Evolutionary conservation across 208 protist genomes (phyloP).

Genomic region (Herpetomonas samuelpessoai): DNA sequence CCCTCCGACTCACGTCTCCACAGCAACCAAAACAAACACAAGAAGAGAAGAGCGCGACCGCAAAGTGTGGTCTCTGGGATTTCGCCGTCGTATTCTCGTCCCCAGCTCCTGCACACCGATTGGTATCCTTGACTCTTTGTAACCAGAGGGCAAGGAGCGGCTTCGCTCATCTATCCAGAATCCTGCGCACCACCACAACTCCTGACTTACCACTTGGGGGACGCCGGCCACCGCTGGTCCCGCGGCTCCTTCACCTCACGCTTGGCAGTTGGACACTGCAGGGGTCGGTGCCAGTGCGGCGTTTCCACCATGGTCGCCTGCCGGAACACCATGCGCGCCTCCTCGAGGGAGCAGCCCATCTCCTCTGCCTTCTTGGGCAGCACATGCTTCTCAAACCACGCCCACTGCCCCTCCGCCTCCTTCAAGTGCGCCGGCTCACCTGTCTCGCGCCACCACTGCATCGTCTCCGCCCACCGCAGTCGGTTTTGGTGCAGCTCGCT

Average conservation of each 20-base stretch:
- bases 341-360: conserved; percentile 52
- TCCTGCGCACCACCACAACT: too few relatives aligned
- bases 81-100: too few relatives aligned
- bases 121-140: too few relatives aligned
- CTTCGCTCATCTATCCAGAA: too few relatives aligned
- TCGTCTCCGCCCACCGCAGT: conserved; percentile 84
- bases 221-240: conserved; percentile 87
- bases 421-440: conserved; percentile 68
- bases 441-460: conserved; percentile 75
- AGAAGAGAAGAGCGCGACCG: too few relatives aligned
- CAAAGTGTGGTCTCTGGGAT: too few relatives aligned
- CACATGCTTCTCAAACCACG: conserved; percentile 70
- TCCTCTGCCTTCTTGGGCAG: conserved; percentile 60
- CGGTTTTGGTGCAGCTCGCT: conserved; percentile 85
- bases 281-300: conserved; percentile 54
- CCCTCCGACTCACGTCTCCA: too few relatives aligned
- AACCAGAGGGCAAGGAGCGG: too few relatives aligned
- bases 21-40: too few relatives aligned
- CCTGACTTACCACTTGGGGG: conserved; percentile 90
- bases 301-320: conserved; percentile 62
- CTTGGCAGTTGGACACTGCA: conserved; percentile 63
- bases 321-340: conserved; percentile 42
- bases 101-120: too few relatives aligned
- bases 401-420: conserved; percentile 50
- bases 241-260: conserved; percentile 82